phyloP scores from a whole-genome alignment of 108 stramenopile species.

The Licmophora abbreviata region DNA sequence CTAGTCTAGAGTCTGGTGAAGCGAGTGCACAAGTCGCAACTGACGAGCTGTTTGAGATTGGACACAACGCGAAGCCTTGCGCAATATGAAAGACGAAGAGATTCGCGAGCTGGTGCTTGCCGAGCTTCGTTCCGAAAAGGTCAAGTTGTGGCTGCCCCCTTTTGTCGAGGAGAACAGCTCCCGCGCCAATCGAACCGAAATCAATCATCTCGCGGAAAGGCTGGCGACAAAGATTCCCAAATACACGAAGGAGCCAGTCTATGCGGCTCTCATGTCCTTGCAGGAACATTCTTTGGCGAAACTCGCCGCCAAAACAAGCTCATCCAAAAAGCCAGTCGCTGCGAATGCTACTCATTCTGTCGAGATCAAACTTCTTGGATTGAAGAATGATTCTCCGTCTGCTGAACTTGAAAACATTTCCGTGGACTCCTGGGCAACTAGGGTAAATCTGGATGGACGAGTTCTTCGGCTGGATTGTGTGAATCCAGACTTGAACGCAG shows the following conservation, averaged over 20 bases:
- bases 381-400: not conserved
- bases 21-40: too few species aligned
- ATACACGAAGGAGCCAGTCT: not conserved
- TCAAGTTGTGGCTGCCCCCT: conserved; percentile 14
- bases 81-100: too few species aligned
- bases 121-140: conserved; percentile 11
- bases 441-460: too few species aligned
- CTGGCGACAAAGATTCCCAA: not conserved
- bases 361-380: not conserved
- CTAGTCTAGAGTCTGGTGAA: too few species aligned
- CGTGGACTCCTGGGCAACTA: too few species aligned
- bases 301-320: not conserved
- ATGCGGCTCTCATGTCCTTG: not conserved
- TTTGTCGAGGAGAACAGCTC: too few species aligned
- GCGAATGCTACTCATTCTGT: not conserved
- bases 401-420: too few species aligned
- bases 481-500: too few species aligned
- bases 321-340: not conserved
- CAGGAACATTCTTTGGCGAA: not conserved
- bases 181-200: not conserved
- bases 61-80: too few species aligned
- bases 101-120: conserved; percentile 13
- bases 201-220: not conserved
- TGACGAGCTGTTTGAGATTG: too few species aligned
- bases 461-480: too few species aligned